Conservation (phyloP, 208 protist species). For the Leishmania gerbilli region DNA sequence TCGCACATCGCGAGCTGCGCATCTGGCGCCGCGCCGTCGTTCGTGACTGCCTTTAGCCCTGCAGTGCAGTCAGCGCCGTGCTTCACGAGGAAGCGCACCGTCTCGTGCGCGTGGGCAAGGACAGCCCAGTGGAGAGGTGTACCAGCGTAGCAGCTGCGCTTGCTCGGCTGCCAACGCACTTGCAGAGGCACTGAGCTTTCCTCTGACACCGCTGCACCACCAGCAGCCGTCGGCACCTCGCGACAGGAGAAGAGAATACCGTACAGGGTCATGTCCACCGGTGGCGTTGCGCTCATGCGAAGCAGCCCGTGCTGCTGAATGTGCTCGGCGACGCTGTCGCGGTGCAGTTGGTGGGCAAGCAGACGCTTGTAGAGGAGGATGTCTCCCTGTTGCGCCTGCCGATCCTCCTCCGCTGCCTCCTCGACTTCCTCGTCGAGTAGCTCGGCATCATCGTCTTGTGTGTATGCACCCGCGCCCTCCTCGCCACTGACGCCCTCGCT, state of each 20-base stretch:
- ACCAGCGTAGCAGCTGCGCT: slow-evolving; percentile 49
- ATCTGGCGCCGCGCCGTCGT: slow-evolving; percentile 2
- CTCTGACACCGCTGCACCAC: neutral
- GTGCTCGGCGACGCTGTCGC: slow-evolving; percentile 22
- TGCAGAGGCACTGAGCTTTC: slow-evolving; percentile 16
- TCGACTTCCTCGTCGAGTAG: slow-evolving; percentile 30
- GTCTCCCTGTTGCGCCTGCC: slow-evolving; percentile 37
- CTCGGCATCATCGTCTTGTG: slow-evolving; percentile 7
- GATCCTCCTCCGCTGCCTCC: slow-evolving; percentile 30
- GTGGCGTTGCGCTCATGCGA: slow-evolving; percentile 33
- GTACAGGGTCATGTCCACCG: slow-evolving; percentile 34
- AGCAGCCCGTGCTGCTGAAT: slow-evolving; percentile 39
- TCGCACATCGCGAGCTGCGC: neutral
- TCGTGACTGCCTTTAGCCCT: slow-evolving; percentile 8
- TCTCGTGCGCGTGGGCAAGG: slow-evolving; percentile 56
- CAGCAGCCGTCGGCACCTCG: neutral
- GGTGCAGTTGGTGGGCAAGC: slow-evolving; percentile 37
- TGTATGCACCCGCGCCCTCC: neutral
- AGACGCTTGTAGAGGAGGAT: slow-evolving; percentile 33
- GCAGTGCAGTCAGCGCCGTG: slow-evolving; percentile 45
- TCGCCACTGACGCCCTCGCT: slow-evolving; percentile 1
- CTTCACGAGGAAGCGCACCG: slow-evolving; percentile 57
- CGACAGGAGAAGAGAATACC: slow-evolving; percentile 43
- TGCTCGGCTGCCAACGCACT: slow-evolving; percentile 63
- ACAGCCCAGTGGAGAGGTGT: slow-evolving; percentile 84